phyloP scores from a whole-genome alignment of 805 yeast genomes.

The Scheffersomyces coipomensis region DNA sequence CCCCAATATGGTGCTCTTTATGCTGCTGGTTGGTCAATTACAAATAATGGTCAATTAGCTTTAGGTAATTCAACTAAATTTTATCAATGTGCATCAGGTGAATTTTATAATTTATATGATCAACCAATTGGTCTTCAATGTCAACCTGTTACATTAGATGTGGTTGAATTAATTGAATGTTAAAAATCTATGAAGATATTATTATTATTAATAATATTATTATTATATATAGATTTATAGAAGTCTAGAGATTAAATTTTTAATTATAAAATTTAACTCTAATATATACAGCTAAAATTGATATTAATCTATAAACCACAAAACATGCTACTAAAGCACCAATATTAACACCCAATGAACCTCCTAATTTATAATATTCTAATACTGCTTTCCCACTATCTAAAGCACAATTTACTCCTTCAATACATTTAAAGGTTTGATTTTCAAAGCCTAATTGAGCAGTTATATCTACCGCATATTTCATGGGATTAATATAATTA shows the following conservation, averaged over 20 bases:
- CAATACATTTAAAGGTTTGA: conserved; percentile 49
- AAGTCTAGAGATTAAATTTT: background rate
- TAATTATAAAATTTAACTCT: conserved; percentile 22
- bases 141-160: conserved; percentile 33
- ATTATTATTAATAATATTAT: background rate
- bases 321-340: conserved; percentile 33
- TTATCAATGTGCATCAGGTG: conserved; percentile 41
- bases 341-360: conserved; percentile 20
- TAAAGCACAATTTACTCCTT: conserved; percentile 15
- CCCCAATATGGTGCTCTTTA: conserved; percentile 38
- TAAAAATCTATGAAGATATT: background rate
- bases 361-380: conserved; percentile 23
- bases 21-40: conserved; percentile 40
- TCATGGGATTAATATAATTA: conserved; percentile 73
- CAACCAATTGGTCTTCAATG: conserved; percentile 31
- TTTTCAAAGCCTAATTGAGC: conserved; percentile 56
- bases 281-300: conserved; percentile 16
- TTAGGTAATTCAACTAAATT: conserved; percentile 30
- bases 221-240: background rate
- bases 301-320: conserved; percentile 28
- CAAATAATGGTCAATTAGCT: conserved; percentile 29
- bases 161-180: conserved; percentile 34
- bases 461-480: conserved; percentile 61
- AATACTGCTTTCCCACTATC: conserved; percentile 29
- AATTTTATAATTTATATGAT: conserved; percentile 37